These are phyloP conservation scores for Leccinum pellstonianum DNA, from an alignment of 768 basidiomycete genomes.

Conservation along the genomic window DNA sequence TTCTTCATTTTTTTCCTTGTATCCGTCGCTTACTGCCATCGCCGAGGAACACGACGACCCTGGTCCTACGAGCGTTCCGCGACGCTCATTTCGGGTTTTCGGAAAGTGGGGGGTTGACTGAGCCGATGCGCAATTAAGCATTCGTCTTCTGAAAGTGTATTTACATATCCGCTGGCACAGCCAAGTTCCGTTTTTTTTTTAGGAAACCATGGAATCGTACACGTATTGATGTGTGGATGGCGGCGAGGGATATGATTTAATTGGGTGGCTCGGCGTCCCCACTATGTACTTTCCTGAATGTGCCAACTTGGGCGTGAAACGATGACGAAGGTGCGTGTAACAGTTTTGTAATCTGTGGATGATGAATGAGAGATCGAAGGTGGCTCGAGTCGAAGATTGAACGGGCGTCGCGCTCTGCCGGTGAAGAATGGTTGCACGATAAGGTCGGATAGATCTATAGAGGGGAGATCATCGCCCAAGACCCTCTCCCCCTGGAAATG, in stretches of 20 bases:
- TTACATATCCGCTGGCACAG: conserved; percentile 5
- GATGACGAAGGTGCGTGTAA: not conserved
- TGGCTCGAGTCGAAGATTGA: conserved; percentile 14
- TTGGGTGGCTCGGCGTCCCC: not conserved
- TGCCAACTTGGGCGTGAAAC: conserved; percentile 3
- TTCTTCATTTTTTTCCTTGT: conserved; percentile 6
- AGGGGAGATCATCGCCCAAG: conserved; percentile 9
- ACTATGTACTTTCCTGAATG: not conserved
- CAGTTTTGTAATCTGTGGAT: conserved; percentile 1
- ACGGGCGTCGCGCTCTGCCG: conserved; percentile 10
- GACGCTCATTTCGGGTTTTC: conserved; percentile 18
- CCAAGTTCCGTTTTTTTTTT: not conserved
- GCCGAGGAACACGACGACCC: conserved; percentile 2
- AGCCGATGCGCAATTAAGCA: conserved; percentile 4
- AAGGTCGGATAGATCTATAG: conserved; percentile 22
- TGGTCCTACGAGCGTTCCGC: conserved; percentile 24
- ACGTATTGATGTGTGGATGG: conserved; percentile 12
- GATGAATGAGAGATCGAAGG: conserved; percentile 4
- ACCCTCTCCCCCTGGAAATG: conserved; percentile 1
- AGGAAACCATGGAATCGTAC: conserved; percentile 7
- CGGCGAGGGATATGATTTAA: not conserved
- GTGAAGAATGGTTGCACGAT: conserved; percentile 14
- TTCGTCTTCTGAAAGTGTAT: conserved; percentile 2
- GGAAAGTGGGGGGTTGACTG: conserved; percentile 1
- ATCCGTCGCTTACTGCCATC: conserved; percentile 5